Base-by-base conservation (phyloP, 192 early-diverging fungal genomes). In the Coemansia sp. region DNA sequence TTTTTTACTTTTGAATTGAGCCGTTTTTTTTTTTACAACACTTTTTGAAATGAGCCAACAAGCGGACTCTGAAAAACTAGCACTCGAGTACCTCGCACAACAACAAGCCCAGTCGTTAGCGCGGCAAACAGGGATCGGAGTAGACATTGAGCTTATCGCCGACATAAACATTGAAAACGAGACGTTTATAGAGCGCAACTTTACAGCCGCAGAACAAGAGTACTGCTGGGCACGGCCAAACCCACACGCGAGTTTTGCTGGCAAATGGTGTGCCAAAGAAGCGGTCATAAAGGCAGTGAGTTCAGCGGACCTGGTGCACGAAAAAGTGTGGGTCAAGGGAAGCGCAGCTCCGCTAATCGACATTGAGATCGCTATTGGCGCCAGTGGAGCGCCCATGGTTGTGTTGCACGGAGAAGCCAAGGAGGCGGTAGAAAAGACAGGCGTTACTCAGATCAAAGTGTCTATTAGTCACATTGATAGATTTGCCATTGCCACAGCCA, bases 181-280 rank as follows among this genome's bases (percentile, higher is more conserved):
- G 23, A 90, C 85, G 7, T 98, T 98, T 81, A 63, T 98, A 44
- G 90, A 92, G 70, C 92, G 96, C 70, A 98, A 98, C 87, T 96
- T 96, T 62, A 98, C 95, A 1, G 23, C 31, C 4, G 72, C 76
- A n/a, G 95, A 97, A 75, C 88, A 89, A 45, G 80, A 73, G 4
- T 95, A 98, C 82, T 98, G 96, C 81, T 48, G 76, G 41, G 61
- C 70, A 32, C 84, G 86, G 1, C 87, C 94, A 12, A 89, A 90
- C 71, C 88, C 92, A 15, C 88, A 89, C 67, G 85, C 94, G 0
- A 94, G 92, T 79, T 95, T 93, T 80, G 91, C 96, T 36, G 96
- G 96, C 59, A 88, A 91, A 32, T 98, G 96, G 96, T 92, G 91
- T 7, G 96, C 96, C 62, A 98, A 98, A 87, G 96, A 98, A 72